phyloP scores from a whole-genome alignment of 2,329 filamentous ascomycete species.

The Claviceps pazoutovae region DNA sequence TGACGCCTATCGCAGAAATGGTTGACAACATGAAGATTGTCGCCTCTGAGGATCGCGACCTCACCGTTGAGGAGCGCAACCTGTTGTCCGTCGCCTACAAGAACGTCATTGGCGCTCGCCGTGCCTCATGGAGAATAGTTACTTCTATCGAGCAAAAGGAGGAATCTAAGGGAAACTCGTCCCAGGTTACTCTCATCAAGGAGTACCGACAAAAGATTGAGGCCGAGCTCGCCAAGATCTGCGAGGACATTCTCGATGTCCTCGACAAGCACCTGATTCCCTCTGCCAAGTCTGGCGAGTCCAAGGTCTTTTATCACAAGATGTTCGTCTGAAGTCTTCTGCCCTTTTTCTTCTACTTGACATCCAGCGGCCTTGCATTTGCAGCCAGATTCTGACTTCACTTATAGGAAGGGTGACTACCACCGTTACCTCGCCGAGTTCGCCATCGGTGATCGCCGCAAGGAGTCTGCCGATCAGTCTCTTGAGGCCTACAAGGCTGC shows the following conservation, averaged over 20 bases:
- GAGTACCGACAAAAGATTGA: conserved; percentile 99
- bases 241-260: conserved; percentile 91
- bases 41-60: conserved; percentile 71
- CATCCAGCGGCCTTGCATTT: not conserved
- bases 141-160: conserved; percentile 99
- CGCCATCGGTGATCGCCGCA: conserved; percentile 85
- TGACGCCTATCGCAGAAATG: conserved; percentile 56
- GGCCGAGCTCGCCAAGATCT: conserved; percentile 91
- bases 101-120: conserved; percentile 94
- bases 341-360: not conserved
- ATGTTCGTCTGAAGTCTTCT: conserved; percentile 42
- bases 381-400: conserved; percentile 1
- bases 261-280: conserved; percentile 89
- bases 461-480: conserved; percentile 84
- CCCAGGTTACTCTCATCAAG: conserved; percentile 83
- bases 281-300: conserved; percentile 88
- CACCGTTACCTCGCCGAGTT: conserved; percentile 98
- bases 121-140: conserved; percentile 96
- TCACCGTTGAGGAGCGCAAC: conserved; percentile 91
- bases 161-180: conserved; percentile 94
- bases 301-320: conserved; percentile 99
- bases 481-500: conserved; percentile 95
- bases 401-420: conserved; percentile 90
- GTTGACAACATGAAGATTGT: conserved; percentile 99
- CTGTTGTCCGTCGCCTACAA: conserved; percentile 97